These are phyloP conservation scores for Cucurbita argyrosperma DNA, from an alignment of 306 rosid species.

Conservation along the genomic window DNA sequence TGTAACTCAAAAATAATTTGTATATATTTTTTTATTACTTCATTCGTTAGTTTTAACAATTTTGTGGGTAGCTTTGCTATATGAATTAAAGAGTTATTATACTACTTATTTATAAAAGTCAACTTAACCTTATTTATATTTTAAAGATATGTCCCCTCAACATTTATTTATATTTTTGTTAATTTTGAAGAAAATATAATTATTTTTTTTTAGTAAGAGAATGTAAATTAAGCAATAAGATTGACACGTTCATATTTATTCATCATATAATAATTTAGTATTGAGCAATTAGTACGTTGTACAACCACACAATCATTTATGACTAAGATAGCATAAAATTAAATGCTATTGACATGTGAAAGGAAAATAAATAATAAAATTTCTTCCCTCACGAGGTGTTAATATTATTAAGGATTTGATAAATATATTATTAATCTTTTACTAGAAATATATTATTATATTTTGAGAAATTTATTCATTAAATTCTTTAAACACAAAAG, in stretches of 20 bases:
- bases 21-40: no score
- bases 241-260: no score
- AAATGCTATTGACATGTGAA: background rate
- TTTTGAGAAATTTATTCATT: background rate
- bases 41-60: no score
- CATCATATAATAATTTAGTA: background rate
- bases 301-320: background rate
- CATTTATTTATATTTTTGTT: no score
- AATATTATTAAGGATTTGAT: background rate
- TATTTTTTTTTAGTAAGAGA: no score
- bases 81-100: background rate
- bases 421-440: background rate
- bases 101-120: background rate
- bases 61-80: no score
- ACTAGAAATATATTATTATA: background rate
- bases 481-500: background rate
- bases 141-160: no score
- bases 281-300: background rate
- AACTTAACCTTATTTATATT: background rate
- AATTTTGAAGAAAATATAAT: no score
- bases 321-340: background rate
- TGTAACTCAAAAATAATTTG: no score
- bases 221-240: no score
- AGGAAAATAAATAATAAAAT: background rate
- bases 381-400: background rate